A percentile compares a stretch with the other conserved stretches of the same genome.
Evolutionary conservation across 2,329 filamentous ascomycete species (phyloP).

Genomic region (Tothia fuscella): DNA sequence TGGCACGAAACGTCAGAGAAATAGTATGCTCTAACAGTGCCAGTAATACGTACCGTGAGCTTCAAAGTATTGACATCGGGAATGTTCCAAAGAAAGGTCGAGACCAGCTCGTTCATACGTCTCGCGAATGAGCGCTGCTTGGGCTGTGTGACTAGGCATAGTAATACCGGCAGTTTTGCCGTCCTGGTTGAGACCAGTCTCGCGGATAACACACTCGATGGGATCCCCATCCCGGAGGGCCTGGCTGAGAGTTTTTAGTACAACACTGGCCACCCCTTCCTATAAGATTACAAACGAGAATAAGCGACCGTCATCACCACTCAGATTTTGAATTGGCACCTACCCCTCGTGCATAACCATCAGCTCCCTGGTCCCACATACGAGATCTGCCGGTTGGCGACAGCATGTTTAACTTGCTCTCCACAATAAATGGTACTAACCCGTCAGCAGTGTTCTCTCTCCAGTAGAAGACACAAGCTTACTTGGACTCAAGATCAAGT

Average conservation of each 20-base stretch:
- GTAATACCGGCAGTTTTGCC: conserved; percentile 30
- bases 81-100: conserved; percentile 14
- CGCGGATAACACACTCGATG: conserved; percentile 29
- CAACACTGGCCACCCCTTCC: conserved; percentile 39
- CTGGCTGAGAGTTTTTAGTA: conserved; percentile 38
- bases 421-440: conserved; percentile 15
- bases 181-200: conserved; percentile 26
- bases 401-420: conserved; percentile 21
- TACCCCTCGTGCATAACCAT: conserved; percentile 11
- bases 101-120: conserved; percentile 27
- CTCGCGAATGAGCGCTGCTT: conserved; percentile 24
- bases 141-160: conserved; percentile 25
- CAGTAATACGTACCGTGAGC: conserved; percentile 19
- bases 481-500: conserved; percentile 2
- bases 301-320: no score
- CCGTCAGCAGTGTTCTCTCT: neutral
- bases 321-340: neutral
- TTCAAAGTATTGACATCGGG: conserved; percentile 24
- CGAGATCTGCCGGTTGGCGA: conserved; percentile 21
- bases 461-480: neutral
- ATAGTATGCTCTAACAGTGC: neutral
- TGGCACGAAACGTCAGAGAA: neutral
- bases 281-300: neutral
- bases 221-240: conserved; percentile 37
- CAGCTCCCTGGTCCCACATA: conserved; percentile 18